These are phyloP conservation scores for Pseudogymnoascus sp. DNA, from an alignment of 2,329 filamentous ascomycete species.

Conservation along the genomic window DNA sequence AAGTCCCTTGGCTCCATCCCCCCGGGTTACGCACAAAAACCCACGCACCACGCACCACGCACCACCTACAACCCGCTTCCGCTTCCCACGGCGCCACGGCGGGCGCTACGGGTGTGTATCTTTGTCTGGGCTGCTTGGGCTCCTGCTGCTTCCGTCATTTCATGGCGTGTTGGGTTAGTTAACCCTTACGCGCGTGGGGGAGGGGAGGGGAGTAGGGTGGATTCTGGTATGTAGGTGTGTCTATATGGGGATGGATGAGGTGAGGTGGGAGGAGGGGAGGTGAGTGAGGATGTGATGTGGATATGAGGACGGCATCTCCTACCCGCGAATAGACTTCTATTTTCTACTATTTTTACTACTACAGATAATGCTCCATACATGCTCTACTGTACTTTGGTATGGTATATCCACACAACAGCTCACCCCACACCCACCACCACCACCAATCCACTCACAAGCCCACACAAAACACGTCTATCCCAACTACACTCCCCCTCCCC, in stretches of 20 bases:
- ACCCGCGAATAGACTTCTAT: neutral
- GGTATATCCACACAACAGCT: neutral
- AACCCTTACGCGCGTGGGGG: neutral
- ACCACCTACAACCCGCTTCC: neutral
- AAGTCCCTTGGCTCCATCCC: neutral
- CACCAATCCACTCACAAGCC: neutral
- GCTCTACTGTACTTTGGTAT: neutral
- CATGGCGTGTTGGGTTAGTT: neutral
- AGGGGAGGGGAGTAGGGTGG: neutral
- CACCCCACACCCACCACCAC: neutral
- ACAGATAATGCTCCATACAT: neutral
- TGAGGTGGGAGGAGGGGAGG: neutral
- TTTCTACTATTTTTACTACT: neutral
- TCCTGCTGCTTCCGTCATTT: neutral
- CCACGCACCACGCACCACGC: neutral
- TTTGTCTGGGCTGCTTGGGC: neutral
- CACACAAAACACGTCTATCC: neutral
- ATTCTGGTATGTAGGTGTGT: no score
- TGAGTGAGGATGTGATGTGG: neutral
- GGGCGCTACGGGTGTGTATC: neutral
- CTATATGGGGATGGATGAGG: neutral
- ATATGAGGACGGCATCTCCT: neutral
- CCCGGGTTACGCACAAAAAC: neutral
- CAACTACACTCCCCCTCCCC: neutral
- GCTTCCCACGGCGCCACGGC: neutral